Conservation (phyloP, 1,284 basidiomycete genomes). For the Hemileia vastatrix region DNA sequence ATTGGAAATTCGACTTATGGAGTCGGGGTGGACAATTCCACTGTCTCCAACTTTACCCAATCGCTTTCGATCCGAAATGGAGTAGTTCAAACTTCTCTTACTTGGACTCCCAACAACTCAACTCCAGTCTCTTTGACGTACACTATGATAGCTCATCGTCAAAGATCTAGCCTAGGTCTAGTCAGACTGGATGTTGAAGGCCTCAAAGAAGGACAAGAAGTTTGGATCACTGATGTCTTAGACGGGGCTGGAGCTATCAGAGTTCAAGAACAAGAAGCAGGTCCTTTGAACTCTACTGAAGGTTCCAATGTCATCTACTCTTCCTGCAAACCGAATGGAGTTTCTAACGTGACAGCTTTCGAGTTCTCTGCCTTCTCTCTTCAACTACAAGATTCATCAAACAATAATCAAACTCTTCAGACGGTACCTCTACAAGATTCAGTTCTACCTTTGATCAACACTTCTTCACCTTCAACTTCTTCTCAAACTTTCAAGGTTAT, state of each 20-base stretch:
- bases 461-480: slow-evolving; percentile 13
- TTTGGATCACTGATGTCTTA: slow-evolving; percentile 34
- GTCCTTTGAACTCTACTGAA: slow-evolving; percentile 22
- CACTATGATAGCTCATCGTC: slow-evolving; percentile 32
- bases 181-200: slow-evolving; percentile 28
- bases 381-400: slow-evolving; percentile 15
- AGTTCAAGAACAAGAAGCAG: slow-evolving; percentile 25
- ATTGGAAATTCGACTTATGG: slow-evolving; percentile 28
- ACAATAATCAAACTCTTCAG: slow-evolving; percentile 13
- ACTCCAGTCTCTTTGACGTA: slow-evolving; percentile 26
- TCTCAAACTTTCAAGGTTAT: slow-evolving; percentile 26
- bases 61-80: slow-evolving; percentile 32
- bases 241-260: slow-evolving; percentile 35
- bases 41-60: slow-evolving; percentile 32
- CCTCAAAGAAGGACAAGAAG: slow-evolving; percentile 6
- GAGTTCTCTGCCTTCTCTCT: slow-evolving; percentile 13
- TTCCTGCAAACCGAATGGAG: slow-evolving; percentile 30
- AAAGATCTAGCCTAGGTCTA: slow-evolving; percentile 28
- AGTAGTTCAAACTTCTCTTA: slow-evolving; percentile 29
- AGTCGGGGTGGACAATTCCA: slow-evolving; percentile 15
- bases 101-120: slow-evolving; percentile 25
- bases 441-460: slow-evolving; percentile 11
- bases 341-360: slow-evolving; percentile 29
- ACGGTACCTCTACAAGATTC: slow-evolving; percentile 6
- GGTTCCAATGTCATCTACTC: slow-evolving; percentile 26